These are phyloP conservation scores for Cordyceps fumosorosea DNA, from an alignment of 2,329 filamentous ascomycete species.

Conservation along the genomic window DNA sequence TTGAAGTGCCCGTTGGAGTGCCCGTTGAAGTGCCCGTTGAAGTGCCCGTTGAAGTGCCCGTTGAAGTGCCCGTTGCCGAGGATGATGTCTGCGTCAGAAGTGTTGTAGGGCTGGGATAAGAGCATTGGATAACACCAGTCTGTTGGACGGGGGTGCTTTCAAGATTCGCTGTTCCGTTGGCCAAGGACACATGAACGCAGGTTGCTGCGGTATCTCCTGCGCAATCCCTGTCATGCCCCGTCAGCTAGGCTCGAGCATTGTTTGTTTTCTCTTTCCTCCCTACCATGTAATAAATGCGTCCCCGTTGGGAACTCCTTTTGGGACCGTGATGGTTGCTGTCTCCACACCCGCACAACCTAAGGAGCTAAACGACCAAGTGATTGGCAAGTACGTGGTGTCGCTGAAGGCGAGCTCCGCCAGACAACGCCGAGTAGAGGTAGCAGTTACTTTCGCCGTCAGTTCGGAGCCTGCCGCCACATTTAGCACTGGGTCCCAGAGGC, in stretches of 20 bases:
- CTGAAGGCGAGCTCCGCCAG: neutral
- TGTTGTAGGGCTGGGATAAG: neutral
- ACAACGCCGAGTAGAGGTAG: neutral
- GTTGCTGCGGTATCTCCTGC: neutral
- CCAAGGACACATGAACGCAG: neutral
- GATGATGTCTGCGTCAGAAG: neutral
- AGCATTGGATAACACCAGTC: neutral
- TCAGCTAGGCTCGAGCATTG: neutral
- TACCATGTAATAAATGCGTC: slow-evolving; percentile 9
- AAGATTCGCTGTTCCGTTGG: neutral
- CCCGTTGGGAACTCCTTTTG: slow-evolving; percentile 6
- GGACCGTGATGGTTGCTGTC: neutral
- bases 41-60: too few relatives aligned
- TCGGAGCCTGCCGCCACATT: neutral
- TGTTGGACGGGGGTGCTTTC: neutral
- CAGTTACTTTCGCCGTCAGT: neutral
- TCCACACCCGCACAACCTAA: neutral
- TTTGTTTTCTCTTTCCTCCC: neutral
- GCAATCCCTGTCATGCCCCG: neutral
- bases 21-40: too few relatives aligned
- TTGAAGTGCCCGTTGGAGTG: too few relatives aligned
- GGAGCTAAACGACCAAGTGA: slow-evolving; percentile 4
- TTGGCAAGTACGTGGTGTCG: neutral
- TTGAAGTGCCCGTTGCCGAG: neutral
- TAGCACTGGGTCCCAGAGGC: neutral